phyloP scores from a whole-genome alignment of 2,329 filamentous ascomycete genomes.

The Aspergillus texensis region DNA sequence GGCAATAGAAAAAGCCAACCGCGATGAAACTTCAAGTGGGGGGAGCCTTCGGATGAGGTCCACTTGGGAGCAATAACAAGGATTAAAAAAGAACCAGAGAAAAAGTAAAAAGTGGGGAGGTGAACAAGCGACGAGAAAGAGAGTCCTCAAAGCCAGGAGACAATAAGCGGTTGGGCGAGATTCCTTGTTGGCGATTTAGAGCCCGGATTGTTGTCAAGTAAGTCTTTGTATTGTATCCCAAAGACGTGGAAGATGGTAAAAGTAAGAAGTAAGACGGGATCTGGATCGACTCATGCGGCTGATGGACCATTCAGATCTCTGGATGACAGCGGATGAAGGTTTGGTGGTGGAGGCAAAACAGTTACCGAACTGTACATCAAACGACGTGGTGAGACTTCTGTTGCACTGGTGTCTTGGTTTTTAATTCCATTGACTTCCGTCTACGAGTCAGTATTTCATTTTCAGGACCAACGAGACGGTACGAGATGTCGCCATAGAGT shows the following conservation, averaged over 20 bases:
- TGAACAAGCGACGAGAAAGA: neutral
- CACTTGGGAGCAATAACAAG: constrained; percentile 13
- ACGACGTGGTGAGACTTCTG: neutral
- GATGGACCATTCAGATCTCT: neutral
- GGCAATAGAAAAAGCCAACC: constrained; percentile 10
- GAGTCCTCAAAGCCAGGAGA: neutral
- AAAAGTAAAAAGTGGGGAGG: neutral
- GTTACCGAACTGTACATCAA: neutral
- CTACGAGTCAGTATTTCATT: neutral
- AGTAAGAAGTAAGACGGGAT: neutral
- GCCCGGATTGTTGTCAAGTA: neutral
- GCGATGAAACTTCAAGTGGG: constrained; percentile 15
- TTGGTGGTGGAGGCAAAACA: neutral
- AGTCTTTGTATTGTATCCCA: neutral
- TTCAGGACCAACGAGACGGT: neutral
- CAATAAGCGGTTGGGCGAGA: neutral
- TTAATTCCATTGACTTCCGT: neutral
- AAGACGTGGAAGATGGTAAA: neutral
- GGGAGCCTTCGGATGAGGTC: constrained; percentile 11
- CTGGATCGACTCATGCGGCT: constrained; percentile 2
- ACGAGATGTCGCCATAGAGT: neutral
- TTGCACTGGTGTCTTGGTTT: constrained; percentile 1
- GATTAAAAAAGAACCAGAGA: constrained; percentile 3
- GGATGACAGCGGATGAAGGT: neutral
- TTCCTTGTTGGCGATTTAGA: neutral